These are phyloP conservation scores for Xylaria telfairii DNA, from an alignment of 495 filamentous ascomycete species.

Conservation along the genomic window DNA sequence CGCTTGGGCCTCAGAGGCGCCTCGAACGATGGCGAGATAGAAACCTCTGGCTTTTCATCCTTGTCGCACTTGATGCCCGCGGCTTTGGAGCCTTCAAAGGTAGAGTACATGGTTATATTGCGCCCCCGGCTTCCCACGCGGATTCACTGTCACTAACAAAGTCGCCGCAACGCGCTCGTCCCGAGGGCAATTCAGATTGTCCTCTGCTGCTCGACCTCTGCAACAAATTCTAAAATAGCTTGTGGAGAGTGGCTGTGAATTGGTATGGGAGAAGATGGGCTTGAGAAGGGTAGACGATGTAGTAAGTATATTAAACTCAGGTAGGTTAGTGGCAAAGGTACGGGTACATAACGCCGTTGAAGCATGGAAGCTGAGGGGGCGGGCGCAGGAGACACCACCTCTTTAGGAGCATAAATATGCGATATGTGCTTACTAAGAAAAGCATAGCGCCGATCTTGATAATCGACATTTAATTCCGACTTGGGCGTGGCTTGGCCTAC, in stretches of 20 bases:
- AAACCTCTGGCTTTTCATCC: constrained; percentile 3
- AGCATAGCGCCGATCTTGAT: neutral
- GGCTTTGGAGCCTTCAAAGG: constrained; percentile 12
- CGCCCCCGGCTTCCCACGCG: neutral
- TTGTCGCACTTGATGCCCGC: constrained; percentile 10
- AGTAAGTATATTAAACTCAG: neutral
- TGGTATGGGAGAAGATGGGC: neutral
- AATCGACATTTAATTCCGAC: neutral
- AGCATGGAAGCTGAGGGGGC: too few relatives aligned
- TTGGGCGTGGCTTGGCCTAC: neutral
- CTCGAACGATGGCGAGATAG: constrained; percentile 21
- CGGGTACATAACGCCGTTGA: too few relatives aligned
- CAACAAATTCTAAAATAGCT: neutral
- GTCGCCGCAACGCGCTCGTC: neutral
- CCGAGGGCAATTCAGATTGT: neutral
- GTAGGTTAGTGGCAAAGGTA: too few relatives aligned
- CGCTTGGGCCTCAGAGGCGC: constrained; percentile 39
- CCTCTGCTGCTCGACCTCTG: neutral
- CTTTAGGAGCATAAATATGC: constrained; percentile 11
- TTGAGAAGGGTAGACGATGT: neutral
- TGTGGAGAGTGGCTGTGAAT: neutral
- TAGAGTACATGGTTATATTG: constrained; percentile 18
- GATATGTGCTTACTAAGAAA: neutral
- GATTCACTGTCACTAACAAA: neutral
- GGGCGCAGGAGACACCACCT: neutral